These are phyloP conservation scores for Sporothrix phasma DNA, from an alignment of 2,329 filamentous ascomycete genomes.

Conservation along the genomic window DNA sequence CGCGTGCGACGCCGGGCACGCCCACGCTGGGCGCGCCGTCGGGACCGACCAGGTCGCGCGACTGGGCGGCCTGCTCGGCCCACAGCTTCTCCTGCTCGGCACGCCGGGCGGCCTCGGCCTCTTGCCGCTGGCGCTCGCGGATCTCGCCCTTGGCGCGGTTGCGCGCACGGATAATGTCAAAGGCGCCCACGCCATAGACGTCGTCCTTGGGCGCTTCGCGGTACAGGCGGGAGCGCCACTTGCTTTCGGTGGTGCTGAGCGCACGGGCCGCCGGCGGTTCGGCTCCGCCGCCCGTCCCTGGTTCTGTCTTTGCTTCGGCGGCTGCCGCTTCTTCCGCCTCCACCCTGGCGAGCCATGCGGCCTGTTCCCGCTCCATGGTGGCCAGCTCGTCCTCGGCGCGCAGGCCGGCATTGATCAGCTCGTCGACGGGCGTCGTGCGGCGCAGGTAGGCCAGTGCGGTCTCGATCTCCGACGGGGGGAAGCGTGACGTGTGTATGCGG, in stretches of 20 bases:
- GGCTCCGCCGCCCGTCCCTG: not conserved
- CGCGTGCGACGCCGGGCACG: conserved; percentile 3
- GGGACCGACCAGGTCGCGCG: conserved; percentile 8
- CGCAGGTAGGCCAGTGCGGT: conserved; percentile 47
- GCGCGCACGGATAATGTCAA: conserved; percentile 47
- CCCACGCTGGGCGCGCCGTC: conserved; percentile 27
- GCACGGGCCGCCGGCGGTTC: not conserved
- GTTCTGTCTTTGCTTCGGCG: not conserved
- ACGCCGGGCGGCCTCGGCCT: conserved; percentile 25
- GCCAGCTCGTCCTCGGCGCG: conserved; percentile 54
- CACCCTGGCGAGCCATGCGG: conserved; percentile 20
- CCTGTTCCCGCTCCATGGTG: conserved; percentile 34
- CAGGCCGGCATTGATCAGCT: conserved; percentile 50
- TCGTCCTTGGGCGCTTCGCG: conserved; percentile 28
- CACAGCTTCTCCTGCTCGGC: conserved; percentile 15
- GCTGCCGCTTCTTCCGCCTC: conserved; percentile 15
- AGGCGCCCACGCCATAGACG: conserved; percentile 47
- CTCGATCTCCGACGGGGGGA: conserved; percentile 31
- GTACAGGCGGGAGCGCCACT: conserved; percentile 21
- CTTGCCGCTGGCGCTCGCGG: conserved; percentile 24
- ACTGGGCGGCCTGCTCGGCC: conserved; percentile 33
- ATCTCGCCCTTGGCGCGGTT: conserved; percentile 42
- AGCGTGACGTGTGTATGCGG: conserved; percentile 37
- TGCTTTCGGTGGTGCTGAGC: conserved; percentile 8
- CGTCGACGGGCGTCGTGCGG: conserved; percentile 44